A percentile compares a stretch with the other conserved stretches of the same genome.
Conservation (phyloP, 495 filamentous ascomycete species). For the Podospora conica region DNA sequence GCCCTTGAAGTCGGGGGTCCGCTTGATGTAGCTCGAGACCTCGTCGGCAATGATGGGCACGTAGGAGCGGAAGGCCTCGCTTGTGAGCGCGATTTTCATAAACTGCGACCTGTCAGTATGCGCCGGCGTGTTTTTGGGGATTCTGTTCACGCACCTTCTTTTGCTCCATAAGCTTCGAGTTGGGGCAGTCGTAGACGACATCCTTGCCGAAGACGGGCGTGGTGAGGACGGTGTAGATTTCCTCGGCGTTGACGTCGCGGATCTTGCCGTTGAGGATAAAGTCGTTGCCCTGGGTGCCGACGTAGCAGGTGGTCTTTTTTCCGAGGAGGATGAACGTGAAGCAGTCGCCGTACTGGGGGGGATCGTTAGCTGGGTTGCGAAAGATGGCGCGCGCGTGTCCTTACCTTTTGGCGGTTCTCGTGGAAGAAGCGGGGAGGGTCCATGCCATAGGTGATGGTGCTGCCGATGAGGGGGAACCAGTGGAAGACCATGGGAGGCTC, state of each 20-base stretch:
- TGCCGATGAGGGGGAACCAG: slow-evolving; percentile 75
- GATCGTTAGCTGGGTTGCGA: neutral
- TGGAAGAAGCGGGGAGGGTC: slow-evolving; percentile 77
- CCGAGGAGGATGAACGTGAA: slow-evolving; percentile 78
- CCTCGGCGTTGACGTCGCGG: slow-evolving; percentile 74
- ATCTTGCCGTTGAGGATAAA: slow-evolving; percentile 84
- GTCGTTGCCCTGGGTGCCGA: slow-evolving; percentile 75
- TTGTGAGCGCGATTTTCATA: slow-evolving; percentile 78
- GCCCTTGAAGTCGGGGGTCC: slow-evolving; percentile 60
- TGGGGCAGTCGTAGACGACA: slow-evolving; percentile 85
- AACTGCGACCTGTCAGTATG: slow-evolving; percentile 45
- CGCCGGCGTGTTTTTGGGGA: neutral
- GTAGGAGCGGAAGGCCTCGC: slow-evolving; percentile 67
- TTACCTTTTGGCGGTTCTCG: slow-evolving; percentile 62
- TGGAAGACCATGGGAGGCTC: slow-evolving; percentile 80
- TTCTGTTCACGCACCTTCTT: slow-evolving; percentile 29
- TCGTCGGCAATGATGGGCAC: slow-evolving; percentile 74
- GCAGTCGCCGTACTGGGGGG: slow-evolving; percentile 33
- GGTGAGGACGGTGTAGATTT: slow-evolving; percentile 74
- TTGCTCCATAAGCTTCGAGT: slow-evolving; percentile 55
- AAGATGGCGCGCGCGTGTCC: neutral
- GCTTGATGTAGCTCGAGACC: slow-evolving; percentile 62
- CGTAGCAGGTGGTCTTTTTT: slow-evolving; percentile 67
- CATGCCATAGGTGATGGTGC: slow-evolving; percentile 74
- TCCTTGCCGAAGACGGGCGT: slow-evolving; percentile 82